Evolutionary conservation across 768 basidiomycete genomes (phyloP).

Genomic region (Amanita pallidorosea): DNA sequence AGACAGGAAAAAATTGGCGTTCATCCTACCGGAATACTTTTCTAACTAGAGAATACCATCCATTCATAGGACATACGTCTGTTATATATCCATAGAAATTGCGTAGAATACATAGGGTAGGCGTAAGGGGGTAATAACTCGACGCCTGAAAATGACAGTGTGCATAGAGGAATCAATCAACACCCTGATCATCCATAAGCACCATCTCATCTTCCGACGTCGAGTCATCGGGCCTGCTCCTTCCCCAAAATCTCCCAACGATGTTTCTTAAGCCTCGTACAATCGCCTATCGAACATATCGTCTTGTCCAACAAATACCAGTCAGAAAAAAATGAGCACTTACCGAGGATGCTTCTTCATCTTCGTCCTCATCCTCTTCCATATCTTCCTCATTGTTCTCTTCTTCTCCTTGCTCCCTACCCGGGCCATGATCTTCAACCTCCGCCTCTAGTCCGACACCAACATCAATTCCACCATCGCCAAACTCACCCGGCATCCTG

Average conservation of each 20-base stretch:
- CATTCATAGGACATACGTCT: too few relatives aligned
- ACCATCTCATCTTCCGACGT: constrained; percentile 32
- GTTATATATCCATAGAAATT: too few relatives aligned
- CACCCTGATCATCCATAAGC: constrained; percentile 18
- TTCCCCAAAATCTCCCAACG: constrained; percentile 49
- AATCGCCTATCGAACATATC: constrained; percentile 32
- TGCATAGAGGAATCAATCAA: constrained; percentile 15
- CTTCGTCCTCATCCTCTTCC: constrained; percentile 31
- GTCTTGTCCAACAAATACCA: not conserved
- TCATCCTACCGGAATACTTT: constrained; percentile 75
- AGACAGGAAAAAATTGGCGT: constrained; percentile 61
- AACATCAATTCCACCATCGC: constrained; percentile 10
- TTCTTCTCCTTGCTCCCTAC: constrained; percentile 11
- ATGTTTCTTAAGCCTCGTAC: constrained; percentile 51
- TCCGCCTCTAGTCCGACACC: constrained; percentile 8
- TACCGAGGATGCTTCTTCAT: constrained; percentile 41
- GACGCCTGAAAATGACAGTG: too few relatives aligned
- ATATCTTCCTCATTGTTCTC: constrained; percentile 17
- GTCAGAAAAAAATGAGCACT: constrained; percentile 13
- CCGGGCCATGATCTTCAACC: constrained; percentile 10
- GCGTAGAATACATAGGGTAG: not conserved
- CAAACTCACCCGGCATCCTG: constrained; percentile 40
- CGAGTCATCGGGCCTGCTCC: constrained; percentile 20
- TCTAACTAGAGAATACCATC: constrained; percentile 4
- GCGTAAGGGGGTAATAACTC: not conserved